These are phyloP conservation scores for Mortierella sp. DNA, from an alignment of 371 early-diverging fungal species.

Conservation along the genomic window DNA sequence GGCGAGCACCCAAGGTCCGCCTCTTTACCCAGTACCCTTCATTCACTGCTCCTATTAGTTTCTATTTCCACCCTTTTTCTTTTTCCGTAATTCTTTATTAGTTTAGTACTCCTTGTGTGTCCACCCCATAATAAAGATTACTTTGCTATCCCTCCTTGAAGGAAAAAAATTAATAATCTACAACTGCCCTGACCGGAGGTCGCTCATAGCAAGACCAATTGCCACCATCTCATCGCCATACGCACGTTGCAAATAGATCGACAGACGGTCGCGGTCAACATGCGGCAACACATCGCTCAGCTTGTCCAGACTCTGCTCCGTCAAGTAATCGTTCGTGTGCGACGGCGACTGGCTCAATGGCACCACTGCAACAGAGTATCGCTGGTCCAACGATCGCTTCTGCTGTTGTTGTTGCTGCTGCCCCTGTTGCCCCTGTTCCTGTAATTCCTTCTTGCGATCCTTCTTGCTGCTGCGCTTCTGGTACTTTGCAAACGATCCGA, in stretches of 20 bases:
- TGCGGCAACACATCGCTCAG: constrained; percentile 61
- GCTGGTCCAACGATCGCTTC: constrained; percentile 20
- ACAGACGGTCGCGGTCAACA: constrained; percentile 56
- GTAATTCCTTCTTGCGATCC: constrained; percentile 28
- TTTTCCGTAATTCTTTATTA: constrained; percentile 3
- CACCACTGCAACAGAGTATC: constrained; percentile 33
- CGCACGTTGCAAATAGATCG: constrained; percentile 59
- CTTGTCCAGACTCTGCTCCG: constrained; percentile 56
- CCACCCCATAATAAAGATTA: background rate
- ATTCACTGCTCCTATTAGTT: background rate
- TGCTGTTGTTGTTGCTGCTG: constrained; percentile 29
- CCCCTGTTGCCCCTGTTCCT: constrained; percentile 11
- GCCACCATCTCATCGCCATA: constrained; percentile 63
- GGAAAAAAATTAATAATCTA: too few species aligned
- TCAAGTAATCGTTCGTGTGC: constrained; percentile 36
- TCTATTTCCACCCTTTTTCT: background rate
- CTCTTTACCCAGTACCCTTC: background rate
- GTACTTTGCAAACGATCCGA: constrained; percentile 38
- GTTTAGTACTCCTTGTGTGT: background rate
- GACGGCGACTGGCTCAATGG: constrained; percentile 16
- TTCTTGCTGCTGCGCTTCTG: constrained; percentile 46
- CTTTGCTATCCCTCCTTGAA: background rate
- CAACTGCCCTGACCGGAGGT: constrained; percentile 47
- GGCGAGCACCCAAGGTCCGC: background rate
- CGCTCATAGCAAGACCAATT: constrained; percentile 61